phyloP scores from a whole-genome alignment of 192 early-diverging fungal genomes.

The Pilaira anomala region DNA sequence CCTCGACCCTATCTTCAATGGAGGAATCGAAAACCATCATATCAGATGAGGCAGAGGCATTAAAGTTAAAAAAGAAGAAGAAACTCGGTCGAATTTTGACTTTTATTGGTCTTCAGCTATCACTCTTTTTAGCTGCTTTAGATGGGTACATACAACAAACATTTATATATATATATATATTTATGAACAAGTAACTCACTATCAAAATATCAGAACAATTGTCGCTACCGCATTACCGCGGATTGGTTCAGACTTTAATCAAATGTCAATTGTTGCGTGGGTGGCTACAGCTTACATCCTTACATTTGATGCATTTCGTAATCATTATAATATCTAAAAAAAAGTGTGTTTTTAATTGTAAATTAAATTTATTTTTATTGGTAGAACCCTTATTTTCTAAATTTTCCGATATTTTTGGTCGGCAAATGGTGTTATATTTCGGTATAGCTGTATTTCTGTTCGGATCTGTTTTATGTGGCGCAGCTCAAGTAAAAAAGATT shows the following conservation, averaged over 20 bases:
- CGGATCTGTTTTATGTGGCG: conserved; percentile 83
- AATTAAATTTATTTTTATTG: conserved; percentile 6
- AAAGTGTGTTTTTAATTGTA: background rate
- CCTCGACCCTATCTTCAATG: background rate
- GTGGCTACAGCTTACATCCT: conserved; percentile 72
- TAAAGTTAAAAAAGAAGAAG: conserved; percentile 1
- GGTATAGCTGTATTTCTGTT: conserved; percentile 75
- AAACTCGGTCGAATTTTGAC: conserved; percentile 14
- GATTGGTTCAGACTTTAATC: conserved; percentile 71
- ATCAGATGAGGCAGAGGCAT: background rate
- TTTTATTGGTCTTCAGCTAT: conserved; percentile 31
- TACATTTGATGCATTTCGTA: conserved; percentile 38
- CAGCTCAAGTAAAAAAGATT: conserved; percentile 45
- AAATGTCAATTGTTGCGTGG: conserved; percentile 71
- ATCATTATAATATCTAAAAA: background rate
- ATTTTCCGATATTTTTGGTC: conserved; percentile 84
- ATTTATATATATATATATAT: background rate
- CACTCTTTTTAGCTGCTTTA: conserved; percentile 37
- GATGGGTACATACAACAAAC: conserved; percentile 33
- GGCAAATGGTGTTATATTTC: conserved; percentile 69
- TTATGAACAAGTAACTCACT: background rate
- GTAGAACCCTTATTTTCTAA: conserved; percentile 64
- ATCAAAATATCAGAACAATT: conserved; percentile 56
- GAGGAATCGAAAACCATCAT: background rate
- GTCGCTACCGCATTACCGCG: conserved; percentile 72